Conservation (phyloP, 164 flowering plant genomes). For the Vitis amurensis region DNA sequence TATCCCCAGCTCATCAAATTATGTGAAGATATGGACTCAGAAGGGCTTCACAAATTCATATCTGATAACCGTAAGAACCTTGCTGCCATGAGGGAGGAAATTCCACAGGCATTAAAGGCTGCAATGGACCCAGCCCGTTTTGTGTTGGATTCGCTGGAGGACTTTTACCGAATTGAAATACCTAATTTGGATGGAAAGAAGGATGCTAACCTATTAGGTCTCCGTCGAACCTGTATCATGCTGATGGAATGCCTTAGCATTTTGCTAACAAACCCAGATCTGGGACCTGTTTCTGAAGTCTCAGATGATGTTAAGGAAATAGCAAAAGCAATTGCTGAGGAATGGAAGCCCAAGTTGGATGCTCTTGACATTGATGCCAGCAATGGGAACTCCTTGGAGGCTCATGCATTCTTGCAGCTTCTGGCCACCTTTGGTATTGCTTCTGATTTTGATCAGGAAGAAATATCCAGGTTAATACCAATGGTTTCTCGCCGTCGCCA, state of each 20-base stretch:
- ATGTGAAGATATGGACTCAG: conserved; percentile 77
- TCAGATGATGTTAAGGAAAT: conserved; percentile 56
- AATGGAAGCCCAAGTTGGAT: conserved; percentile 91
- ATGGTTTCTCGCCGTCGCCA: conserved; percentile 94
- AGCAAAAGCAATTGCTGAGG: conserved; percentile 78
- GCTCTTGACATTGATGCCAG: conserved; percentile 74
- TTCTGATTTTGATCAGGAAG: conserved; percentile 73
- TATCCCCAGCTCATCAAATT: conserved; percentile 70
- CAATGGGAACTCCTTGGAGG: conserved; percentile 93
- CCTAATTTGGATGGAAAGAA: conserved; percentile 67
- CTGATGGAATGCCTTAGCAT: conserved; percentile 84
- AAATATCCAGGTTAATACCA: conserved; percentile 68
- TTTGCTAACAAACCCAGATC: conserved; percentile 36
- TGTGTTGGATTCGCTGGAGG: conserved; percentile 72
- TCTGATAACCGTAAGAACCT: conserved; percentile 95
- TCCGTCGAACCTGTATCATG: conserved; percentile 92
- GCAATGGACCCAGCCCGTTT: conserved; percentile 68
- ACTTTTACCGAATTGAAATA: conserved; percentile 61
- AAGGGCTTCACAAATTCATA: conserved; percentile 85
- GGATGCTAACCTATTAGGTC: conserved; percentile 72
- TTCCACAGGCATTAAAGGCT: conserved; percentile 74
- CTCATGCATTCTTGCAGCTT: conserved; percentile 95
- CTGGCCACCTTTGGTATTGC: conserved; percentile 76
- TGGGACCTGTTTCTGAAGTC: conserved; percentile 38
- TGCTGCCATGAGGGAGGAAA: conserved; percentile 73